phyloP scores from a whole-genome alignment of 2,329 filamentous ascomycete species.

The Exophiala sp. region DNA sequence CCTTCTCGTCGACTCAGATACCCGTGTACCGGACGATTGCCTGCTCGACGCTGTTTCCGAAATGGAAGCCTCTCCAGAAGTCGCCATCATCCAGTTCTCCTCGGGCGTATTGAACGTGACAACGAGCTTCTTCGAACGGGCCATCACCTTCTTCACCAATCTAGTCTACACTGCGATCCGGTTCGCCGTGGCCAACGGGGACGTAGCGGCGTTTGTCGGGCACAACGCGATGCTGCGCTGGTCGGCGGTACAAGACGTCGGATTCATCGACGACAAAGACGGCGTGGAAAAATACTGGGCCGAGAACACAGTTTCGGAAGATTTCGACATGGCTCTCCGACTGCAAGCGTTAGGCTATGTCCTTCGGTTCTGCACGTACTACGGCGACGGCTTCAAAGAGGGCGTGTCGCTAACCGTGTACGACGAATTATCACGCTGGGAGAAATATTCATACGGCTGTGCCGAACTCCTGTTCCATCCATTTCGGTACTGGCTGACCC shows the following conservation, averaged over 20 bases:
- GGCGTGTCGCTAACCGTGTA: constrained; percentile 79
- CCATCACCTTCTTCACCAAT: constrained; percentile 73
- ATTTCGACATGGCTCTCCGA: constrained; percentile 69
- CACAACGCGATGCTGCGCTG: constrained; percentile 72
- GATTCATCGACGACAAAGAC: constrained; percentile 38
- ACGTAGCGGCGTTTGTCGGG: constrained; percentile 68
- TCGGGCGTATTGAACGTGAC: constrained; percentile 73
- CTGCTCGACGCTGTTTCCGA: constrained; percentile 64
- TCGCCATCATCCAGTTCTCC: constrained; percentile 65
- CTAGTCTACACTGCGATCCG: constrained; percentile 68
- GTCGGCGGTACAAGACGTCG: constrained; percentile 56
- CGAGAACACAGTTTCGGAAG: constrained; percentile 68
- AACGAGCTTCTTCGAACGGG: constrained; percentile 66
- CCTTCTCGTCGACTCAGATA: constrained; percentile 63
- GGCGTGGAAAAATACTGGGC: constrained; percentile 67
- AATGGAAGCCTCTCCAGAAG: constrained; percentile 64
- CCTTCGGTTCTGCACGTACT: constrained; percentile 63
- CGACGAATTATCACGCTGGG: constrained; percentile 77
- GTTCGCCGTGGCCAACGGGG: constrained; percentile 64
- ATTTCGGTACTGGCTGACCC: constrained; percentile 63
- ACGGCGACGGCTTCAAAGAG: constrained; percentile 66
- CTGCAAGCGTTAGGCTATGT: constrained; percentile 65
- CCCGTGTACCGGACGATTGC: constrained; percentile 61
- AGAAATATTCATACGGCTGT: constrained; percentile 81
- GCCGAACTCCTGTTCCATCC: constrained; percentile 78